These are phyloP conservation scores for Castanea crenata DNA, from an alignment of 306 rosid species.

Conservation along the genomic window DNA sequence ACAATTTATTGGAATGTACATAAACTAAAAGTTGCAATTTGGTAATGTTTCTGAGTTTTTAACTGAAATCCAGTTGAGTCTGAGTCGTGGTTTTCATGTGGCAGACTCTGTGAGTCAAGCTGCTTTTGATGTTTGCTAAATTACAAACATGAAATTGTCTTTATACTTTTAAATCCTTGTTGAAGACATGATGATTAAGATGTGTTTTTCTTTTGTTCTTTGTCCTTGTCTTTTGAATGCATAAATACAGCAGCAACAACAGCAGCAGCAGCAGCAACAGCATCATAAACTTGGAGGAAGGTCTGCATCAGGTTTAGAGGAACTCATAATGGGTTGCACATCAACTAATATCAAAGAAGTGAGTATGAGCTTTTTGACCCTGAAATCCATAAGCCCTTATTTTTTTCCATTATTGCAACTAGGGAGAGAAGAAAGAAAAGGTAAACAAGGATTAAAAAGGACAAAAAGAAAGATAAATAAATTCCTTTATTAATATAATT, in stretches of 20 bases:
- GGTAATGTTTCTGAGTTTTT: not conserved
- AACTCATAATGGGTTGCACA: conserved; percentile 99
- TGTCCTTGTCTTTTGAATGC: conserved; percentile 24
- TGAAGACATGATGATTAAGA: conserved; percentile 49
- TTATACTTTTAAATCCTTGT: conserved; percentile 41
- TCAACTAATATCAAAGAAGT: conserved; percentile 81
- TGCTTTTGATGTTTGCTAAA: conserved; percentile 29
- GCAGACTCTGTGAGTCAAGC: not conserved
- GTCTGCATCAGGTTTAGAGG: conserved; percentile 96
- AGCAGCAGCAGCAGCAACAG: conserved; percentile 51
- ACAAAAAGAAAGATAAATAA: conserved; percentile 10
- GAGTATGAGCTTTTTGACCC: conserved; percentile 60
- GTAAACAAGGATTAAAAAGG: conserved; percentile 2
- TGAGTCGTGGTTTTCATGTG: conserved; percentile 45
- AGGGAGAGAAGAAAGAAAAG: conserved; percentile 22
- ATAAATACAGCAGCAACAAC: conserved; percentile 43
- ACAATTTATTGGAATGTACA: too few relatives aligned
- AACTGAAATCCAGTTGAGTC: conserved; percentile 8
- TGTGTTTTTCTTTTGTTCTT: conserved; percentile 14
- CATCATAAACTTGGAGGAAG: conserved; percentile 83
- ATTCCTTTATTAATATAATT: conserved; percentile 33
- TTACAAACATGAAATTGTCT: conserved; percentile 38
- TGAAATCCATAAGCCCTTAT: conserved; percentile 49
- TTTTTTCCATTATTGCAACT: conserved; percentile 28
- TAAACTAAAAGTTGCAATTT: not conserved